These are phyloP conservation scores for Vitis rupestris DNA, from an alignment of 164 flowering plant species.

Conservation along the genomic window DNA sequence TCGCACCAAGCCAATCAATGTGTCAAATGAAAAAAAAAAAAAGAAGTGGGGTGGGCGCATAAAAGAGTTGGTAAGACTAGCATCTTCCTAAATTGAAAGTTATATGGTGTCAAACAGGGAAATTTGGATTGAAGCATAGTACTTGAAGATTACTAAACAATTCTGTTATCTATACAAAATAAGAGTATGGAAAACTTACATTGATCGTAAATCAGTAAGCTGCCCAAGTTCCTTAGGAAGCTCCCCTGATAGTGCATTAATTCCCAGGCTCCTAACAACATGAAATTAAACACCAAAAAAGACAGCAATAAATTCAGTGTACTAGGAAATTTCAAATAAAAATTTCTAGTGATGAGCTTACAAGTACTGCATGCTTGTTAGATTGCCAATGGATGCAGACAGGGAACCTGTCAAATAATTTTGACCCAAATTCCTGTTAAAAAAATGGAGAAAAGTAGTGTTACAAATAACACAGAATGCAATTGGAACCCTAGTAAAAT, in stretches of 20 bases:
- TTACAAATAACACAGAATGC: neutral
- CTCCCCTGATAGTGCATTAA: conserved; percentile 40
- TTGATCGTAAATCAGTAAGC: conserved; percentile 37
- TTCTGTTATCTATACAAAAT: too few species aligned
- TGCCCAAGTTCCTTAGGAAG: conserved; percentile 50
- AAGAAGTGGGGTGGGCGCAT: too few species aligned
- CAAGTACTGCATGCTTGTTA: conserved; percentile 51
- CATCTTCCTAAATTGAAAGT: too few species aligned
- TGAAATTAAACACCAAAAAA: neutral
- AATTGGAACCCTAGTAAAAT: neutral
- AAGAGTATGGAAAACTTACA: conserved; percentile 31
- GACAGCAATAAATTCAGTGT: too few species aligned
- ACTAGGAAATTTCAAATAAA: neutral
- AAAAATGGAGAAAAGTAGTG: neutral
- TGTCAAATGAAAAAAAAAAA: too few species aligned
- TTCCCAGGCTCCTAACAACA: conserved; percentile 28
- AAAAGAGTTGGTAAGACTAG: too few species aligned
- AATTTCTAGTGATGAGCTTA: conserved; percentile 18
- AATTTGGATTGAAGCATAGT: too few species aligned
- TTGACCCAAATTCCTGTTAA: conserved; percentile 49
- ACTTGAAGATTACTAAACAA: too few species aligned
- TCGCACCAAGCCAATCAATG: too few species aligned
- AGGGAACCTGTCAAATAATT: conserved; percentile 71
- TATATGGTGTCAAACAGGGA: too few species aligned
- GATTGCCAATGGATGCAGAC: conserved; percentile 54